A percentile compares a stretch with the other conserved stretches of the same genome.
These are phyloP conservation scores for Yamadazyma kitorensis DNA, from an alignment of 805 yeast genomes.

Conservation along the genomic window DNA sequence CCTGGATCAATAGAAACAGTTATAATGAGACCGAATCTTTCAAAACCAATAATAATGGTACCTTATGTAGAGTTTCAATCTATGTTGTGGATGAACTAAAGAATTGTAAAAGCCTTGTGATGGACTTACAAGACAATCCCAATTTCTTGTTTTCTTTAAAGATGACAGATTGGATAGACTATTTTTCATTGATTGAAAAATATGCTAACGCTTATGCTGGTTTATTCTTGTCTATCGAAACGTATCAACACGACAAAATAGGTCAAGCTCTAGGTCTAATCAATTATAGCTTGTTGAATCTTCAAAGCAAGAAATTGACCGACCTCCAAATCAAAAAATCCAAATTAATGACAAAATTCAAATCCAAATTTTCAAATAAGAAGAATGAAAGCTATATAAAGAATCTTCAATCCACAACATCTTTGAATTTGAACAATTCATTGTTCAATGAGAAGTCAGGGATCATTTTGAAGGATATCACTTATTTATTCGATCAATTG, in stretches of 20 bases:
- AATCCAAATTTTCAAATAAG: conserved; percentile 23
- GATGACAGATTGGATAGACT: conserved; percentile 24
- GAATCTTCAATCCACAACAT: conserved; percentile 31
- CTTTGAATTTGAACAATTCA: conserved; percentile 33
- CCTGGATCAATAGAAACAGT: conserved; percentile 32
- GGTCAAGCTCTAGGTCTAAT: conserved; percentile 49
- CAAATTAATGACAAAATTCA: conserved; percentile 19
- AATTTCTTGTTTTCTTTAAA: conserved; percentile 7
- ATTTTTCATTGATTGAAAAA: conserved; percentile 27
- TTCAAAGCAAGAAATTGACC: conserved; percentile 32
- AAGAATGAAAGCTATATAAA: conserved; percentile 31
- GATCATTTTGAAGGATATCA: conserved; percentile 33
- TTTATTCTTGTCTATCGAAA: conserved; percentile 42
- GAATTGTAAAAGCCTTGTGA: conserved; percentile 19
- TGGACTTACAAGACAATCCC: conserved; percentile 10
- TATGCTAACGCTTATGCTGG: conserved; percentile 44
- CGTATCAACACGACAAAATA: conserved; percentile 41
- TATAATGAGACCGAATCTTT: conserved; percentile 19
- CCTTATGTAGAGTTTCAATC: conserved; percentile 45
- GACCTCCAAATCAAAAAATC: conserved; percentile 11
- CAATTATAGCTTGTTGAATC: conserved; percentile 30
- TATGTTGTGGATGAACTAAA: conserved; percentile 34
- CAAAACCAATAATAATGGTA: conserved; percentile 30
- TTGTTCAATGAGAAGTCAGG: conserved; percentile 33
- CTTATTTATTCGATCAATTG: conserved; percentile 40